These are phyloP conservation scores for Hypoxylon fuscum DNA, from an alignment of 495 filamentous ascomycete species.

Conservation along the genomic window DNA sequence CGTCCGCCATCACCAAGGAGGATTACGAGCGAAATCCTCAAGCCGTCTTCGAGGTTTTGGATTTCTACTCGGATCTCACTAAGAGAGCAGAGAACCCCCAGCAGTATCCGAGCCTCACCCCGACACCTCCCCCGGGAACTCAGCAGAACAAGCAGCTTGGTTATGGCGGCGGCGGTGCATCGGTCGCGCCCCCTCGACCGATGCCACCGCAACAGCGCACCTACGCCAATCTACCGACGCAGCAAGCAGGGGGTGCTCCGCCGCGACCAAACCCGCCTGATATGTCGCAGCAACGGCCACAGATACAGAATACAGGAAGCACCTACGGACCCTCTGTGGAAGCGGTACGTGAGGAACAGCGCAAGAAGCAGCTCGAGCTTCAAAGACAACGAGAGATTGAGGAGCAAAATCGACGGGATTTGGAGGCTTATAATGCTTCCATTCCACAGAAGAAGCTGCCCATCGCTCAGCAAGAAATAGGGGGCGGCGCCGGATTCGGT, in stretches of 20 bases:
- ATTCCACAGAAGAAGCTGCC: slow-evolving; percentile 78
- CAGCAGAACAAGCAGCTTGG: slow-evolving; percentile 73
- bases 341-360: slow-evolving; percentile 63
- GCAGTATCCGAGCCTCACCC: slow-evolving; percentile 74
- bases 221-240: slow-evolving; percentile 46
- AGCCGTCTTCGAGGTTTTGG: slow-evolving; percentile 94
- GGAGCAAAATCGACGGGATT: slow-evolving; percentile 74
- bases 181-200: slow-evolving; percentile 82
- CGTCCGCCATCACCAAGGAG: slow-evolving; percentile 95
- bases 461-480: slow-evolving; percentile 87
- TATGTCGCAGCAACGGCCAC: slow-evolving; percentile 52
- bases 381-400: slow-evolving; percentile 70
- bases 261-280: slow-evolving; percentile 54
- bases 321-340: slow-evolving; percentile 64
- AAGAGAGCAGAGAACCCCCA: slow-evolving; percentile 85
- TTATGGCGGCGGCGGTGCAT: slow-evolving; percentile 66
- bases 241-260: slow-evolving; percentile 43
- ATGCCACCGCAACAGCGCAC: slow-evolving; percentile 66
- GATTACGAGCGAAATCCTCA: slow-evolving; percentile 98
- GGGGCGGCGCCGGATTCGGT: slow-evolving; percentile 76
- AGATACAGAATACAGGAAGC: slow-evolving; percentile 56
- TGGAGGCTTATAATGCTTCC: slow-evolving; percentile 87
- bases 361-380: slow-evolving; percentile 49
- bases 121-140: slow-evolving; percentile 68
- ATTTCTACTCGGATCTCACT: slow-evolving; percentile 96